Evolutionary conservation across 805 yeast genomes (phyloP).

Genomic region (Myxozyma lipomycoides): DNA sequence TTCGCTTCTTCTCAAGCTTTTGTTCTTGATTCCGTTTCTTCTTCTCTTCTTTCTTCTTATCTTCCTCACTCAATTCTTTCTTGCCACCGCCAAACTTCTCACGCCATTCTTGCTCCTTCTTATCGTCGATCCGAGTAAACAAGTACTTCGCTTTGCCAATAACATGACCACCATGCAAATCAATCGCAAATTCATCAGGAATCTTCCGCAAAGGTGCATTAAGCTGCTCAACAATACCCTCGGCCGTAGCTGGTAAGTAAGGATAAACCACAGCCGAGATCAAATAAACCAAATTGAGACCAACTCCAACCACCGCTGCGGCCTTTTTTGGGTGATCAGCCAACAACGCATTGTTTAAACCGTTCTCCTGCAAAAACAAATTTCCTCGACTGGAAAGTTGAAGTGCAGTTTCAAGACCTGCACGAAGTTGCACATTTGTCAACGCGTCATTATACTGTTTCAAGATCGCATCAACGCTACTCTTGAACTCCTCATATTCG

Average conservation of each 20-base stretch:
- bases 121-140: conserved; percentile 87
- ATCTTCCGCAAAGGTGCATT: conserved; percentile 77
- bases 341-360: conserved; percentile 82
- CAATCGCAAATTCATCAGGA: conserved; percentile 67
- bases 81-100: conserved; percentile 78
- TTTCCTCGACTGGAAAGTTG: conserved; percentile 88
- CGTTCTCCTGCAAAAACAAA: conserved; percentile 91
- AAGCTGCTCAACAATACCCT: conserved; percentile 68
- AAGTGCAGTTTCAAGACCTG: conserved; percentile 91
- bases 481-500: conserved; percentile 40
- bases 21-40: conserved; percentile 21
- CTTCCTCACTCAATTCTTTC: conserved; percentile 29
- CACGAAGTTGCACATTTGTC: conserved; percentile 77
- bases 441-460: conserved; percentile 60
- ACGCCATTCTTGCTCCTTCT: conserved; percentile 84
- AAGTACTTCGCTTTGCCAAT: conserved; percentile 88
- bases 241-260: conserved; percentile 81
- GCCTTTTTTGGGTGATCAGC: conserved; percentile 71
- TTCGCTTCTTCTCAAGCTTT: conserved; percentile 16
- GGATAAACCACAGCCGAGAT: conserved; percentile 82
- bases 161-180: conserved; percentile 74
- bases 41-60: conserved; percentile 26
- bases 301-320: conserved; percentile 90
- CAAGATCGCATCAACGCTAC: conserved; percentile 62
- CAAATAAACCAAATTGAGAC: conserved; percentile 79